phyloP scores from a whole-genome alignment of 306 rosid genomes.

The Casuarina cunninghamiana region DNA sequence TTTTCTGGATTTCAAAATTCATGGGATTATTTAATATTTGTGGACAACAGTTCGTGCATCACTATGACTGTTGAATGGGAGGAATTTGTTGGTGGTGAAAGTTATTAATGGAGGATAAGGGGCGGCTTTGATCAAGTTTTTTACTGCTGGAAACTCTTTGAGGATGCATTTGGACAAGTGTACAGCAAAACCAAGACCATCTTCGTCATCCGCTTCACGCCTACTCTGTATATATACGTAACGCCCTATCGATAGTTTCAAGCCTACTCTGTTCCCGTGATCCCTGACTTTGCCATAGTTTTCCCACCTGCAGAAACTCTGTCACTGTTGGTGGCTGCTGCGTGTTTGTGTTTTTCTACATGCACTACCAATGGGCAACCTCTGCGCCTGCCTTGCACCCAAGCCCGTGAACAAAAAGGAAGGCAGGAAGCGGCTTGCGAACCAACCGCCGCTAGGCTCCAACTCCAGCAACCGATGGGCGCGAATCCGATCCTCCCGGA shows the following conservation, averaged over 20 bases:
- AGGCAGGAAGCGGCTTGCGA: constrained; percentile 53
- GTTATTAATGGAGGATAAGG: too few relatives aligned
- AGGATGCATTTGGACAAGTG: too few relatives aligned
- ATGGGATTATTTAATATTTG: too few relatives aligned
- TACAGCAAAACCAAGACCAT: too few relatives aligned
- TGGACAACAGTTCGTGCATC: too few relatives aligned
- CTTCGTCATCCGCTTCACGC: neutral
- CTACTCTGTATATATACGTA: neutral
- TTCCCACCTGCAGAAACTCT: neutral
- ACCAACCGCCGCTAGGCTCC: constrained; percentile 38
- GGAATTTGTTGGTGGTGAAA: too few relatives aligned
- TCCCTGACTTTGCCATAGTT: neutral
- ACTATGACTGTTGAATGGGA: too few relatives aligned
- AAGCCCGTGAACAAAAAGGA: constrained; percentile 36
- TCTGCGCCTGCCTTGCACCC: constrained; percentile 60
- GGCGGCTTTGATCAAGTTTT: too few relatives aligned
- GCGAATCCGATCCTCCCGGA: constrained; percentile 54
- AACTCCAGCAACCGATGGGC: constrained; percentile 52
- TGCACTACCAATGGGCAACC: constrained; percentile 79
- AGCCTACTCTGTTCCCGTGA: neutral
- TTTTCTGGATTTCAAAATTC: too few relatives aligned
- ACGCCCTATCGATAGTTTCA: neutral
- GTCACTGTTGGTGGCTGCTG: neutral
- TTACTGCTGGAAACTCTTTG: too few relatives aligned
- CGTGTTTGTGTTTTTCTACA: constrained; percentile 21